These are phyloP conservation scores for Globisporangium cylindrosporum DNA, from an alignment of 352 stramenopile species.

Conservation along the genomic window DNA sequence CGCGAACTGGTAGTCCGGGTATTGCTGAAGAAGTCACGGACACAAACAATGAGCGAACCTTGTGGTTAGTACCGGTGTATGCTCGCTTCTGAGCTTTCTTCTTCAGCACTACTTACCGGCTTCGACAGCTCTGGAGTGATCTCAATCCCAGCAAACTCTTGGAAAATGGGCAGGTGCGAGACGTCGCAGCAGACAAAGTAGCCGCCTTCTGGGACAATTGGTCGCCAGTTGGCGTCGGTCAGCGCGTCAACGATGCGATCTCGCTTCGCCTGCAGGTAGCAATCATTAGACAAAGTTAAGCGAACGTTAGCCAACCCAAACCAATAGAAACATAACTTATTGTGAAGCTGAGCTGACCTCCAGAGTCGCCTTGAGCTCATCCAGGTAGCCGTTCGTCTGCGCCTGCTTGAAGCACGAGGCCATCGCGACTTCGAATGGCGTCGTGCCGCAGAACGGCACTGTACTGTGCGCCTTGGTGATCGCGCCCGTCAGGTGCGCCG, in stretches of 20 bases:
- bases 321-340: conserved; percentile 9
- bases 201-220: conserved; percentile 91
- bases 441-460: conserved; percentile 93
- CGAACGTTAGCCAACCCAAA: not conserved
- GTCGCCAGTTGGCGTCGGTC: conserved; percentile 75
- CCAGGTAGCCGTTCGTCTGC: conserved; percentile 86
- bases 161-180: conserved; percentile 59
- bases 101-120: conserved; percentile 30
- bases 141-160: conserved; percentile 62
- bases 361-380: conserved; percentile 64
- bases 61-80: not conserved
- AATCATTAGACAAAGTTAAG: not conserved
- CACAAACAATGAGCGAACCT: not conserved
- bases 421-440: conserved; percentile 92
- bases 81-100: too few species aligned
- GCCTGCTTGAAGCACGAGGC: conserved; percentile 84
- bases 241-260: conserved; percentile 85
- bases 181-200: conserved; percentile 95
- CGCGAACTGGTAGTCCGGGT: conserved; percentile 85
- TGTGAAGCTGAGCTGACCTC: conserved; percentile 25
- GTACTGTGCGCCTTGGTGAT: conserved; percentile 82
- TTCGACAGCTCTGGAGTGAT: conserved; percentile 50
- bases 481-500: conserved; percentile 46
- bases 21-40: conserved; percentile 39
- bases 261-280: conserved; percentile 65